phyloP scores from a whole-genome alignment of 257 asterid genomes.

The Oldenlandia corymbosa region DNA sequence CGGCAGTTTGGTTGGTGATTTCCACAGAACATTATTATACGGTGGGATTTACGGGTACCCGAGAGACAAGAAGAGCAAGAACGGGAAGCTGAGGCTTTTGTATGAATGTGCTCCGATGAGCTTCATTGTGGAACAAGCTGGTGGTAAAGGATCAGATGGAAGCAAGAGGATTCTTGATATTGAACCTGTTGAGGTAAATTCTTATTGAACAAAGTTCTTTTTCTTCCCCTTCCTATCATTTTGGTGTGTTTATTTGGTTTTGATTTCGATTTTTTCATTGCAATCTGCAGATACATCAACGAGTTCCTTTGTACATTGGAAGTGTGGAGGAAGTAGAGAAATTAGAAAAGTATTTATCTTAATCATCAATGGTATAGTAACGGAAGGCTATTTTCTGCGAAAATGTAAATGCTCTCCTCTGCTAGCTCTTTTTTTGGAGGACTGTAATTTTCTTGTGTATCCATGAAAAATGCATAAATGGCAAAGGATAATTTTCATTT shows the following conservation, averaged over 20 bases:
- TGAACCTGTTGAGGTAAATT: constrained; percentile 70
- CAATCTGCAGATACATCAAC: constrained; percentile 61
- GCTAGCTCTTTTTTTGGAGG: constrained; percentile 1
- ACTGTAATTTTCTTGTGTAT: not conserved
- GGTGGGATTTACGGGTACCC: constrained; percentile 97
- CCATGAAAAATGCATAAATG: constrained; percentile 2
- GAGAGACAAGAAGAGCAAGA: constrained; percentile 69
- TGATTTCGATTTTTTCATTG: not conserved
- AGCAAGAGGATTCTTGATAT: constrained; percentile 70
- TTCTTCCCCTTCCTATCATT: not conserved
- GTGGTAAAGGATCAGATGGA: constrained; percentile 93
- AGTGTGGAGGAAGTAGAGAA: constrained; percentile 86
- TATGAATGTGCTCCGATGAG: constrained; percentile 99
- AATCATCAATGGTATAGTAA: constrained; percentile 16
- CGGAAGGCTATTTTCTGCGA: not conserved
- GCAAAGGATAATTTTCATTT: not conserved
- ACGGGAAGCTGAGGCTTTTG: constrained; percentile 84
- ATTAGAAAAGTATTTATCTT: constrained; percentile 77
- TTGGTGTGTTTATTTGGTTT: not conserved
- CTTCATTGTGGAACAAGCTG: constrained; percentile 92
- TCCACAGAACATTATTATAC: constrained; percentile 68
- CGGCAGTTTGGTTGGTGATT: constrained; percentile 91
- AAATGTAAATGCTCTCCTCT: constrained; percentile 1
- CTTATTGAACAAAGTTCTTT: not conserved
- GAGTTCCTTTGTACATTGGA: constrained; percentile 86